Evolutionary conservation across 495 filamentous ascomycete species (phyloP).

Genomic region (Pyrenula massariospora): DNA sequence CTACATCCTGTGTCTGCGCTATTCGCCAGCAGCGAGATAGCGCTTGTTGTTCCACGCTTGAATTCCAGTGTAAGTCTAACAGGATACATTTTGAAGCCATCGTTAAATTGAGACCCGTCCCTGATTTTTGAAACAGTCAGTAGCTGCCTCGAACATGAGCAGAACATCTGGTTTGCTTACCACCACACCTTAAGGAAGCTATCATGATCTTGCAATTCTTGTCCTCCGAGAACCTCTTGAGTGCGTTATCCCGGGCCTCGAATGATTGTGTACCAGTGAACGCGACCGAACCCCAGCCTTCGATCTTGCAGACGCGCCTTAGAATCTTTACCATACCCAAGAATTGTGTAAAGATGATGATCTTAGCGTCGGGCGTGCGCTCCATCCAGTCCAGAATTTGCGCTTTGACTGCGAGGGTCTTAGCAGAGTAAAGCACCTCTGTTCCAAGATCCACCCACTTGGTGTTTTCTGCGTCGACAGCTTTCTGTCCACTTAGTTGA

Average conservation of each 20-base stretch:
- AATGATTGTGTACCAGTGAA: slow-evolving; percentile 20
- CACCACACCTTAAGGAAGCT: slow-evolving; percentile 31
- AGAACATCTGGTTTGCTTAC: slow-evolving; percentile 7
- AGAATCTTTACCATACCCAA: slow-evolving; percentile 19
- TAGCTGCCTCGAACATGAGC: neutral
- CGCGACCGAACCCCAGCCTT: slow-evolving; percentile 16
- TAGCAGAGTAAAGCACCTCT: slow-evolving; percentile 5
- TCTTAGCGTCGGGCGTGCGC: slow-evolving; percentile 17
- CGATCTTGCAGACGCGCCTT: slow-evolving; percentile 10
- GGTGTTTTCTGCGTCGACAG: slow-evolving; percentile 3
- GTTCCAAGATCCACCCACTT: slow-evolving; percentile 16
- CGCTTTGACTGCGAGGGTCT: slow-evolving; percentile 6
- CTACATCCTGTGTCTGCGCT: slow-evolving; percentile 43
- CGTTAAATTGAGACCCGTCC: slow-evolving; percentile 42
- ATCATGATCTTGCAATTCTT: slow-evolving; percentile 24
- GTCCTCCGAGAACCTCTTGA: slow-evolving; percentile 17
- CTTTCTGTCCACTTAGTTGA: neutral
- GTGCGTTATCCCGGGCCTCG: slow-evolving; percentile 12
- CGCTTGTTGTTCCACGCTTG: slow-evolving; percentile 33
- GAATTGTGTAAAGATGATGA: slow-evolving; percentile 33
- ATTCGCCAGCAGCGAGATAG: slow-evolving; percentile 53
- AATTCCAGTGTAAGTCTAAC: slow-evolving; percentile 53
- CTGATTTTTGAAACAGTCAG: no score
- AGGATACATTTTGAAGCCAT: slow-evolving; percentile 45
- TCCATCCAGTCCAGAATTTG: slow-evolving; percentile 21